phyloP scores from a whole-genome alignment of 192 early-diverging fungal species.

The Neocallimastix lanati region DNA sequence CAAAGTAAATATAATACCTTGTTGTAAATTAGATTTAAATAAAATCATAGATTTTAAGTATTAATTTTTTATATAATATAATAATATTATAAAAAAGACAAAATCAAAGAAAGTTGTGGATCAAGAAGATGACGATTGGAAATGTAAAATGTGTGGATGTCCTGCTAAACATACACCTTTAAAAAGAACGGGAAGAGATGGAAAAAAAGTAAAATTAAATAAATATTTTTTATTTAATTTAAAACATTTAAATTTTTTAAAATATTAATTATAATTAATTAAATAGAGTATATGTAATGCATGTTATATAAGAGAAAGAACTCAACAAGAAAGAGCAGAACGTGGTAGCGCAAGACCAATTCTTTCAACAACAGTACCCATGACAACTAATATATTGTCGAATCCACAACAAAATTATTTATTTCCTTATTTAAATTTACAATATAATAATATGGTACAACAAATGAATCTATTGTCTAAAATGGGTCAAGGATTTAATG shows the following conservation, averaged over 20 bases:
- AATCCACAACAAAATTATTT: background rate
- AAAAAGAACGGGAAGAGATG: background rate
- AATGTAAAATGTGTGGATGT: background rate
- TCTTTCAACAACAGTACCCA: background rate
- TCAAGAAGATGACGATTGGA: background rate
- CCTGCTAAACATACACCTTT: background rate
- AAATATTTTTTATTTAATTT: no score
- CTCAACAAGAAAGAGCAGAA: background rate
- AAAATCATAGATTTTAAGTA: no score
- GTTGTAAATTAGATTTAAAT: no score
- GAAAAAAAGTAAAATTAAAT: background rate
- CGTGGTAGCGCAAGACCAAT: background rate
- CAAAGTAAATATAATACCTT: no score
- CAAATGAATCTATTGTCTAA: background rate
- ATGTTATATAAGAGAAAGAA: background rate
- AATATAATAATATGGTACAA: background rate
- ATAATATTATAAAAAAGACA: background rate
- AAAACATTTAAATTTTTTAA: no score
- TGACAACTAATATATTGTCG: background rate
- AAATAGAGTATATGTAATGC: background rate
- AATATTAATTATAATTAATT: background rate
- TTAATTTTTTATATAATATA: no score
- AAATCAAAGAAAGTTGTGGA: background rate
- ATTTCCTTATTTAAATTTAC: background rate
- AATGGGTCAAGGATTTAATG: background rate